phyloP scores from a whole-genome alignment of 768 basidiomycete genomes.

The Nidularia pulvinata region DNA sequence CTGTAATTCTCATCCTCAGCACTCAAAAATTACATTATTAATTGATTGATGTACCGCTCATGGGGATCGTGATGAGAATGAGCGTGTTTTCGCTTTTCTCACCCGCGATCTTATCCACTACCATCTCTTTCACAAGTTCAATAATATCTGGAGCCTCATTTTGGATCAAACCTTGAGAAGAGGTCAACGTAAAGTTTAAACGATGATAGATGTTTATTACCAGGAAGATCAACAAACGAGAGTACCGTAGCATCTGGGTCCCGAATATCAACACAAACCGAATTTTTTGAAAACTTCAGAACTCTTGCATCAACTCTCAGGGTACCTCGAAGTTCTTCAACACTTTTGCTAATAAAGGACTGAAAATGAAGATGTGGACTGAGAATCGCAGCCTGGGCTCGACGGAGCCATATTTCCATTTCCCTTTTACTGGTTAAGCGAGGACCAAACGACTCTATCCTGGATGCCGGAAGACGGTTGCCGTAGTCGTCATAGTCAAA shows the following conservation, averaged over 20 bases:
- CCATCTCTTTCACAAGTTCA: conserved; percentile 45
- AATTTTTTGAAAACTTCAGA: conserved; percentile 47
- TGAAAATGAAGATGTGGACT: conserved; percentile 30
- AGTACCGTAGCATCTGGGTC: conserved; percentile 47
- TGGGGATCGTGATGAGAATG: conserved; percentile 66
- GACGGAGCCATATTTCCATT: conserved; percentile 54
- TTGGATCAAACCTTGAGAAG: conserved; percentile 53
- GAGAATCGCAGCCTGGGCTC: conserved; percentile 61
- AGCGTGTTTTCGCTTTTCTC: conserved; percentile 39
- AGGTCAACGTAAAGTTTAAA: conserved; percentile 2
- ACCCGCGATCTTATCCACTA: conserved; percentile 37
- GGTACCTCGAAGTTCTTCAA: conserved; percentile 5
- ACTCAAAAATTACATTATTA: too few species aligned
- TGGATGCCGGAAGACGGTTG: conserved; percentile 4
- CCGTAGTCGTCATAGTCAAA: conserved; percentile 17
- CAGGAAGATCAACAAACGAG: conserved; percentile 55
- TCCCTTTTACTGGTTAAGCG: conserved; percentile 31
- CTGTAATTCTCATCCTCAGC: too few species aligned
- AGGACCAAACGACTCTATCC: conserved; percentile 34
- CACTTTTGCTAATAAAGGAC: conserved; percentile 7
- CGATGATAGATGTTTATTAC: conserved; percentile 20
- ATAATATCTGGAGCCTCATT: conserved; percentile 38
- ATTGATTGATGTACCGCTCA: conserved; percentile 42
- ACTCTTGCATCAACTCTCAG: background rate
- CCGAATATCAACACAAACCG: conserved; percentile 41